Evolutionary conservation across 305 asterid genomes (phyloP), one percentile per base, ranked within the genome.

Genomic region (Fraxinus velutina): DNA sequence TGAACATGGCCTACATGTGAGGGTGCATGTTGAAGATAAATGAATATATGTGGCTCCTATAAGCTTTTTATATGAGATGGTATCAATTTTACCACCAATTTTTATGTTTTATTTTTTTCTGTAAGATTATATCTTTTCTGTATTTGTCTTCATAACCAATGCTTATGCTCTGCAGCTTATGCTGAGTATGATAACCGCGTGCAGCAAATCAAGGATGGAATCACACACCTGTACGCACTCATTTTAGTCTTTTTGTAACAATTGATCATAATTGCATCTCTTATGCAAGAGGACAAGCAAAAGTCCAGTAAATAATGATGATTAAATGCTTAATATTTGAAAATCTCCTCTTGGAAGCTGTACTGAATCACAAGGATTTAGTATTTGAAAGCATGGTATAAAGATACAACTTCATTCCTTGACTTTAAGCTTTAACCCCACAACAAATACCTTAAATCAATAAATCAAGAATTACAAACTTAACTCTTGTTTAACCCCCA

Each of bases 151-250:
- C 7, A 33, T 19, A 36, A 66, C 81, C 50, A 76, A 60, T 71
- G 79, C 76, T 66, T 82, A 22, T 81, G 79, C 70, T 36, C n/a
- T 88, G 89, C 95, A 96, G 99, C 88, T 57, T 86, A 80, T 83
- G 85, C 85, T 5, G 91, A 86, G 89, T 88, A 88, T 78, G 97
- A 93, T 79, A 81, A 84, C 75, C 93, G 94, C 27, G 84, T 96
- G 89, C 95, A 92, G 89, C 90, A 89, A 78, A 96, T 96, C 89
- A 94, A 93, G 90, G 92, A 93, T 85, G 92, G 85, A 88, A 89
- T 96, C 85, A 89, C 80, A 90, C 88, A 97, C 85, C 84, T 96
- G 99, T 93, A 90, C 79, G 98, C 80, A 79, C 84, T 71, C 66
- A 68, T 55, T 70, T 83, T 85, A 30, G 79, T 72, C 73, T 78